phyloP scores from a whole-genome alignment of 441 rosid genomes.

The Mallotus japonicus region DNA sequence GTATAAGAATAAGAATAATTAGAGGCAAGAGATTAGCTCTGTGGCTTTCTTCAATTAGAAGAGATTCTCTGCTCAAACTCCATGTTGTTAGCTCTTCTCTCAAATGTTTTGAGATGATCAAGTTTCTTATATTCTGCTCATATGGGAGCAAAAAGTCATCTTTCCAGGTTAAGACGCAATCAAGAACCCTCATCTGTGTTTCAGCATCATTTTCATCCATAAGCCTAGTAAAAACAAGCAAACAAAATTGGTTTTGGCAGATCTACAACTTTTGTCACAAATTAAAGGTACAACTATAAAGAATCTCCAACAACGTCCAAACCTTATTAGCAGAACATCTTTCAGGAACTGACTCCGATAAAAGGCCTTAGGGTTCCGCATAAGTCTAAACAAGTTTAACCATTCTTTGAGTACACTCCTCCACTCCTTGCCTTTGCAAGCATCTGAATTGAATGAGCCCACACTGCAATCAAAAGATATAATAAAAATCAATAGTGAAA shows the following conservation, averaged over 20 bases:
- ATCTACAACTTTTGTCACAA: slow-evolving; percentile 7
- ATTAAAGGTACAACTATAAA: slow-evolving; percentile 10
- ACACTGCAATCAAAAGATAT: slow-evolving; percentile 45
- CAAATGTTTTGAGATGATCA: slow-evolving; percentile 66
- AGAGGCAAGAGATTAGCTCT: slow-evolving; percentile 61
- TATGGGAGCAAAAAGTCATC: slow-evolving; percentile 75
- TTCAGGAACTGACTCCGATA: slow-evolving; percentile 62
- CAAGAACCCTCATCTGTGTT: slow-evolving; percentile 74
- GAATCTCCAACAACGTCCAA: slow-evolving; percentile 24
- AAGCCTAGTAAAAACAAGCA: slow-evolving; percentile 57
- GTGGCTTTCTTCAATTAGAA: slow-evolving; percentile 59
- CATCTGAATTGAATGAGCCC: slow-evolving; percentile 47
- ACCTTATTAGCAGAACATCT: slow-evolving; percentile 80
- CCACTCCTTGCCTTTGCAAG: slow-evolving; percentile 84
- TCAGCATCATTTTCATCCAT: slow-evolving; percentile 89
- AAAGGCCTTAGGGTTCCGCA: slow-evolving; percentile 68
- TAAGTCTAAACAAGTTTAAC: slow-evolving; percentile 71
- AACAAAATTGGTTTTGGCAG: slow-evolving; percentile 23
- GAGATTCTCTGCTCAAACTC: slow-evolving; percentile 72
- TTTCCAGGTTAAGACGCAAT: slow-evolving; percentile 81
- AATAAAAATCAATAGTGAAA: slow-evolving; percentile 8
- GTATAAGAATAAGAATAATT: slow-evolving; percentile 68
- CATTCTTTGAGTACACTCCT: slow-evolving; percentile 77
- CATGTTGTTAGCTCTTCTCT: slow-evolving; percentile 91
- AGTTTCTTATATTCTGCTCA: slow-evolving; percentile 72